Percentiles rank a stretch among this genome's conserved stretches.
Conservation (phyloP, 768 basidiomycete genomes). For the Rhodosporidiobolus sp. region DNA sequence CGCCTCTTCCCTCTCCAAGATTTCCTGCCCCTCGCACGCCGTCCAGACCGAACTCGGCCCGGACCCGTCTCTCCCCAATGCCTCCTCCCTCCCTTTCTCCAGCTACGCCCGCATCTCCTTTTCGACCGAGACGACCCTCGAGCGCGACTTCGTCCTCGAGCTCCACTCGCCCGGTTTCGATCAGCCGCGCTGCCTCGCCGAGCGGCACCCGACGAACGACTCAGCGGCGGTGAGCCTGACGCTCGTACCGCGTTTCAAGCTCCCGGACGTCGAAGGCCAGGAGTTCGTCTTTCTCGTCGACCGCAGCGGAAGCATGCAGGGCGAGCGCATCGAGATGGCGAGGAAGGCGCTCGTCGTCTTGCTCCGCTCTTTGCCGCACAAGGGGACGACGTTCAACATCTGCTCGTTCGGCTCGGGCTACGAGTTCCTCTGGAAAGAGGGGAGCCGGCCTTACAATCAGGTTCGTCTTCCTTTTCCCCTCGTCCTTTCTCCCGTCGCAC, state of each 20-base stretch:
- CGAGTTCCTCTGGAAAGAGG: conserved; percentile 49
- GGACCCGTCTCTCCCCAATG: conserved; percentile 7
- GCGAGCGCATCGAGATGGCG: conserved; percentile 27
- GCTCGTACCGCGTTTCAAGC: conserved; percentile 57
- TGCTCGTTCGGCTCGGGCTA: conserved; percentile 55
- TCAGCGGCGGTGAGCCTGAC: conserved; percentile 56
- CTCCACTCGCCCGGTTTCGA: conserved; percentile 58
- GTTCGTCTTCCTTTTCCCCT: neutral
- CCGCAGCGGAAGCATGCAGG: conserved; percentile 59
- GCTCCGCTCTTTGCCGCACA: conserved; percentile 52
- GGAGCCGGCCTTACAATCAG: conserved; percentile 20
- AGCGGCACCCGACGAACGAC: conserved; percentile 47
- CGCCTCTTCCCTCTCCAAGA: conserved; percentile 27
- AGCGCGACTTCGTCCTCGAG: conserved; percentile 57
- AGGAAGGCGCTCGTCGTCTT: conserved; percentile 56
- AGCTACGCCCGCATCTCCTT: conserved; percentile 47
- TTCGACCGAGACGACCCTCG: conserved; percentile 53
- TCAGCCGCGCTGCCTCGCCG: conserved; percentile 58
- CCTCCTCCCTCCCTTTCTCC: conserved; percentile 53
- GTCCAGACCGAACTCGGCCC: conserved; percentile 28
- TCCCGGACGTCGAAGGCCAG: conserved; percentile 49
- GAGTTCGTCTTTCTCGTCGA: conserved; percentile 66
- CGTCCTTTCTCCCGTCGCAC: conserved; percentile 41
- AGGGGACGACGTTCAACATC: conserved; percentile 58
- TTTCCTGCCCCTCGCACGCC: conserved; percentile 39